Base-by-base conservation (phyloP, 2,329 filamentous ascomycete species). In the Sporothrix schenckii region DNA sequence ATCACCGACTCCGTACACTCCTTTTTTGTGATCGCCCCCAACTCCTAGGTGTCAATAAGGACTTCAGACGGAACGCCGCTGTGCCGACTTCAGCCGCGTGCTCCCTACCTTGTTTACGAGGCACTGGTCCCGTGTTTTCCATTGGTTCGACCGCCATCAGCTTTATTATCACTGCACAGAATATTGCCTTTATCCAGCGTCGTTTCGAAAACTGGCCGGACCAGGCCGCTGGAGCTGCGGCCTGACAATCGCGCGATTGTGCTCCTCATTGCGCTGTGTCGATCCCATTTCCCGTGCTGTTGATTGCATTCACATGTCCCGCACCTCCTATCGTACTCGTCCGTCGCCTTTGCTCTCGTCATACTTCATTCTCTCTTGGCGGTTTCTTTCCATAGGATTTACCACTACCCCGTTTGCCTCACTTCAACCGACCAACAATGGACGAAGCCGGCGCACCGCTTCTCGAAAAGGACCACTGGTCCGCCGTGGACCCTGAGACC, bases 381-480 rank as follows among this genome's bases (percentile, higher is more conserved):
- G 16, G 34, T 6, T 27, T 61, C 34, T 11, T 27, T 47, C 39
- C 27, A 7, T n/a, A 2, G 3, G 1, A 14, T 56, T 21, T 11
- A 2, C 13, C 10, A 39, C 27, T 1, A 24, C 27, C 19, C 24
- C 47, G 16, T 5, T 19, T n/a, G 34, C 34, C 19, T 50, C 49
- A 16, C 3, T 3, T 9, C 49, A 21, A 10, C 49, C 19, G n/a
- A n/a, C 3, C 44, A 30, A 41, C 27, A 16, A 61, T 69, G 67
- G 54, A 69, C 9, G 63, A 68, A 24, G 30, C 68, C 7, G 27
- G 27, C 5, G 39, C 13, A 13, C 68, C 68, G 34, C 56, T 70
- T 21, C 56, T 68, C 21, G 71, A 72, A n/a, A 72, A 70, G 68
- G 49, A 44, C n/a, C 70, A 44, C 10, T 21, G 19, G 14, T 34